Percentiles rank a stretch among this genome's conserved stretches.
Conservation (phyloP, 495 filamentous ascomycete species). For the Hypoxylon perforatum region DNA sequence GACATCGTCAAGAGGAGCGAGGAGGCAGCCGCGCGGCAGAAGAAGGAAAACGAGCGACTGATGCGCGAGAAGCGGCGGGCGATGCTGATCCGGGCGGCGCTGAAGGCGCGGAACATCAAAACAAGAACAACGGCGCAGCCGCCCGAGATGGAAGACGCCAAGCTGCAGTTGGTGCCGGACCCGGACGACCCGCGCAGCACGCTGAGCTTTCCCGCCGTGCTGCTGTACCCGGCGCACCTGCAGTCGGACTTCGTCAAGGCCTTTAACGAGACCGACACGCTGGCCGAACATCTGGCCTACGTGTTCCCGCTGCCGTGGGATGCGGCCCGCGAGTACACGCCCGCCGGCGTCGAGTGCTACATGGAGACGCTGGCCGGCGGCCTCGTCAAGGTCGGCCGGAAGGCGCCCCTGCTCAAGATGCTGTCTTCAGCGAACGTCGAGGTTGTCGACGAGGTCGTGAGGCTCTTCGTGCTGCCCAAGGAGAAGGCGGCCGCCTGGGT, state of each 20-base stretch:
- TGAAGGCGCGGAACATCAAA: slow-evolving; percentile 78
- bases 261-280: slow-evolving; percentile 75
- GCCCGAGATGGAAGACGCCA: slow-evolving; percentile 86
- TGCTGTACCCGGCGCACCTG: slow-evolving; percentile 82
- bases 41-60: slow-evolving; percentile 61
- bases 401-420: slow-evolving; percentile 77
- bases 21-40: slow-evolving; percentile 48
- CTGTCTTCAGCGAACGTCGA: slow-evolving; percentile 82
- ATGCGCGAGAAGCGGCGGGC: slow-evolving; percentile 63
- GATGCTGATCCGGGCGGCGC: slow-evolving; percentile 71
- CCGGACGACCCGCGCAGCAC: slow-evolving; percentile 75
- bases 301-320: slow-evolving; percentile 92
- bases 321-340: slow-evolving; percentile 69
- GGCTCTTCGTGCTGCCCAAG: slow-evolving; percentile 81
- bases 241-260: slow-evolving; percentile 91
- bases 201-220: slow-evolving; percentile 79
- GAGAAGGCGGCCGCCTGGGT: slow-evolving; percentile 76
- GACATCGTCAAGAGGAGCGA: slow-evolving; percentile 64
- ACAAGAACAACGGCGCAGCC: slow-evolving; percentile 73
- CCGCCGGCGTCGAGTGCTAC: slow-evolving; percentile 81
- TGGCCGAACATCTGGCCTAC: slow-evolving; percentile 80
- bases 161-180: slow-evolving; percentile 74
- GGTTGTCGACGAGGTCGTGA: slow-evolving; percentile 86
- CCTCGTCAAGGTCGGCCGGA: slow-evolving; percentile 89
- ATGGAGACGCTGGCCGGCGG: slow-evolving; percentile 86